Evolutionary conservation across 306 rosid genomes (phyloP).

Genomic region (Sindora glabra): DNA sequence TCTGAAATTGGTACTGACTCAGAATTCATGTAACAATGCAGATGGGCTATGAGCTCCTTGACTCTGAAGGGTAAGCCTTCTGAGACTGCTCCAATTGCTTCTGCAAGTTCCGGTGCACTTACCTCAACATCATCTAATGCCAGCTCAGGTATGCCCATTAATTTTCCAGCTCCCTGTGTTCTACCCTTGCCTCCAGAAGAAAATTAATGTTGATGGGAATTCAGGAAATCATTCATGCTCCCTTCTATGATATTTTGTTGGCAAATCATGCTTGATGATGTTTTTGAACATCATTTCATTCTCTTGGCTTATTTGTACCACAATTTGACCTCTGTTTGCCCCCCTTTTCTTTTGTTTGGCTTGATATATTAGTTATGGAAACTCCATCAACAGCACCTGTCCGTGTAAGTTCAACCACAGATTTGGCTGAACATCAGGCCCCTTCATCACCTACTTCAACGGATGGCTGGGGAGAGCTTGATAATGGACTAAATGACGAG

Average conservation of each 20-base stretch:
- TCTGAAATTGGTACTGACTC: conserved; percentile 4
- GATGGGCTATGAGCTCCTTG: conserved; percentile 99
- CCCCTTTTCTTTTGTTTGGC: conserved; percentile 4
- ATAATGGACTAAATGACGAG: conserved; percentile 67
- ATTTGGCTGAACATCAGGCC: conserved; percentile 53
- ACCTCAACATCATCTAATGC: conserved; percentile 51
- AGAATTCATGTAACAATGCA: conserved; percentile 23
- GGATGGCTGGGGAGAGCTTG: conserved; percentile 98
- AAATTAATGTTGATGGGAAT: no score
- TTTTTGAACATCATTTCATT: background rate
- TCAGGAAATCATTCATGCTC: no score
- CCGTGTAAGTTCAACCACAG: conserved; percentile 50
- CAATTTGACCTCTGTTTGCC: background rate
- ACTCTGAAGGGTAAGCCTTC: conserved; percentile 90
- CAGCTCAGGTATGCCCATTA: conserved; percentile 51
- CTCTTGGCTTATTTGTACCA: background rate
- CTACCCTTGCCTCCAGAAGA: no score
- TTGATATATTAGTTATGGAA: conserved; percentile 46
- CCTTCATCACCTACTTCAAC: conserved; percentile 88
- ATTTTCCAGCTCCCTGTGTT: no score
- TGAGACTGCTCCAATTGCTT: conserved; percentile 68
- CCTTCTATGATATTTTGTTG: background rate
- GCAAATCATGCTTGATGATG: conserved; percentile 5
- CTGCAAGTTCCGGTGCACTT: conserved; percentile 44
- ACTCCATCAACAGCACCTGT: conserved; percentile 54